Evolutionary conservation across 176 grass and related monocot species (phyloP).

Genomic region (Carex parvula): DNA sequence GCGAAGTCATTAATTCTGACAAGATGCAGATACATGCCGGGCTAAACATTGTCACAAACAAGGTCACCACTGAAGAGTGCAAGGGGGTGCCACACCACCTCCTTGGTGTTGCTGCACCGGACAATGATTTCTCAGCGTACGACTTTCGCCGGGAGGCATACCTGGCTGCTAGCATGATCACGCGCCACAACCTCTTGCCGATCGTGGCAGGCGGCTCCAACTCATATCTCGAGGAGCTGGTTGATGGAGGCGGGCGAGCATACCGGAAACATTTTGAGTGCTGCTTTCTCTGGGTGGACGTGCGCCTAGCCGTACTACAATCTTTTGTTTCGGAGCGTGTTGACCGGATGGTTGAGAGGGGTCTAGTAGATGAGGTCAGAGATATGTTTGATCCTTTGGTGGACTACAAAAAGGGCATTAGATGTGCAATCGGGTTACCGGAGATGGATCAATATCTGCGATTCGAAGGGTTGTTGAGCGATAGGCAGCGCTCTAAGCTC

Average conservation of each 20-base stretch:
- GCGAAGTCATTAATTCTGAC: conserved; percentile 40
- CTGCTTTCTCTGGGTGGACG: conserved; percentile 39
- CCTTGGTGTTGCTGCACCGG: conserved; percentile 15
- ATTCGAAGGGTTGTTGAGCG: not conserved
- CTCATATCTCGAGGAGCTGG: conserved; percentile 30
- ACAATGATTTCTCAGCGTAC: not conserved
- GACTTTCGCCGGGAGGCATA: conserved; percentile 27
- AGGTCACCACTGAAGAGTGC: conserved; percentile 29
- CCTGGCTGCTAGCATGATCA: not conserved
- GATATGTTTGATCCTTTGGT: not conserved
- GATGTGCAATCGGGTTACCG: conserved; percentile 28
- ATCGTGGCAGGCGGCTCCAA: conserved; percentile 38
- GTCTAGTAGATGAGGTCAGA: conserved; percentile 30
- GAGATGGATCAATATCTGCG: conserved; percentile 51
- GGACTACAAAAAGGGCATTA: conserved; percentile 22
- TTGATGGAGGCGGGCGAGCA: conserved; percentile 15
- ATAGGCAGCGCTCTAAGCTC: not conserved
- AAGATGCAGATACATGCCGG: conserved; percentile 40
- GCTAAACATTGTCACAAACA: conserved; percentile 30
- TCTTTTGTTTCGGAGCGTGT: conserved; percentile 18
- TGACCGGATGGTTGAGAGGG: conserved; percentile 31
- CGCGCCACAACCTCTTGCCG: not conserved
- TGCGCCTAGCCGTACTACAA: conserved; percentile 8
- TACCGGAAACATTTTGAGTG: conserved; percentile 16
- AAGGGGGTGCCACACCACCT: conserved; percentile 36